Evolutionary conservation across 768 basidiomycete genomes (phyloP), one percentile per base, ranked within the genome.

Genomic region (Solioccasus polychromus): DNA sequence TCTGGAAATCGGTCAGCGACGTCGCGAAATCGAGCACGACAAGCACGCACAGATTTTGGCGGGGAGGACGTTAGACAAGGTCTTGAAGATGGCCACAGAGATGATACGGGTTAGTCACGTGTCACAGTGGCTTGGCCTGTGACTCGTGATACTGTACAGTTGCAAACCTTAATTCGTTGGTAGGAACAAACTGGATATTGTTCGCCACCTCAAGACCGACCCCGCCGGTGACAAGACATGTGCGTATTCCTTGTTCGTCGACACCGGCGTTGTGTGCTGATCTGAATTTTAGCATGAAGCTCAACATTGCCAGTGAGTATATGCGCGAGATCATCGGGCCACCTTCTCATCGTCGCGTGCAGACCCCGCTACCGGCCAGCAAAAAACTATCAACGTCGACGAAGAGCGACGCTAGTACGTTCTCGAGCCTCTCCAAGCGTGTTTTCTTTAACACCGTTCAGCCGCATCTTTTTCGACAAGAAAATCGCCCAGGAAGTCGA

Each of bases 331-430:
- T 47, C 20, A 19, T 20, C 15, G n/a, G 10, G 8, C 4, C 10
- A 1, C 61, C 22, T 45, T 44, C 40, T 54, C 53, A 54, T 54
- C 46, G 28, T 45, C 44, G 47, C 45, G 41, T 42, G 25, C 57
- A 92, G 88, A 95, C 80, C 92, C 92, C 71, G 93, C 93, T 55
- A 98, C 94, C 47, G 94, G 93, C 70, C 85, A 85, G 63, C 94
- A 96, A 86, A 98, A 97, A 78, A 82, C 87, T 68, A 71, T 95
- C 76, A 92, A 94, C 66, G 63, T 94, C 68, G 94, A 95, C 60
- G 91, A 95, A 66, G 93, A 95, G 75, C 85, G 79, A 65, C 77
- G 81, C 75, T 86, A 70, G 88, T 89, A 66, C 63, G 86, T 68
- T 19, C 29, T 6, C 4, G 7, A 4, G 23, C 30, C 8, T 22